A percentile compares a stretch with the other conserved stretches of the same genome.
These are phyloP conservation scores for Zalaria obscura DNA, from an alignment of 2,329 filamentous ascomycete species.

Conservation along the genomic window DNA sequence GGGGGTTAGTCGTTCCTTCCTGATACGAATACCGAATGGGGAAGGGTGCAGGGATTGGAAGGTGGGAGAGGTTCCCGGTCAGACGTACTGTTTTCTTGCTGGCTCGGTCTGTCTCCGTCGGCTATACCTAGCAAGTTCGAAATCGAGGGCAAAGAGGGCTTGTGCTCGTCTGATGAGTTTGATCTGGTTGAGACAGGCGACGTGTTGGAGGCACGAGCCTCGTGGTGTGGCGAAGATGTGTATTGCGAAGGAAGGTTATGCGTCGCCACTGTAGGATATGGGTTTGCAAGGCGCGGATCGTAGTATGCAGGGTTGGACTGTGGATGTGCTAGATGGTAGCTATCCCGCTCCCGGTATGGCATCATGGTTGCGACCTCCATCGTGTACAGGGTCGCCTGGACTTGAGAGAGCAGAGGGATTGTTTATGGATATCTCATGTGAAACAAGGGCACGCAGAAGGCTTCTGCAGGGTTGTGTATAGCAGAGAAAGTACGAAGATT, in stretches of 20 bases:
- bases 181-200: constrained; percentile 1
- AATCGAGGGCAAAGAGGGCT: constrained; percentile 84
- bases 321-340: constrained; percentile 4
- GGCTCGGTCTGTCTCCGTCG: constrained; percentile 40
- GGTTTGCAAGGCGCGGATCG: constrained; percentile 3
- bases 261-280: constrained; percentile 1
- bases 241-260: too few species aligned
- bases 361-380: constrained; percentile 8
- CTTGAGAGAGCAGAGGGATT: too few species aligned
- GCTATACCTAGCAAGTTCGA: constrained; percentile 77
- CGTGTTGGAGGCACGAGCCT: too few species aligned
- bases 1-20: too few species aligned
- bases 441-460: neutral
- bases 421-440: neutral
- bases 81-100: too few species aligned
- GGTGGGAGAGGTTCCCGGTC: too few species aligned
- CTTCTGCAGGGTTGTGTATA: neutral
- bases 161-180: constrained; percentile 47
- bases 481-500: too few species aligned
- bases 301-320: constrained; percentile 7
- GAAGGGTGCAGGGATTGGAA: too few species aligned
- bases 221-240: too few species aligned
- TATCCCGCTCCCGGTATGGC: constrained; percentile 4
- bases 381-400: neutral
- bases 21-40: too few species aligned